phyloP scores from a whole-genome alignment of 208 protist species.

The Leishmania amazonensis region DNA sequence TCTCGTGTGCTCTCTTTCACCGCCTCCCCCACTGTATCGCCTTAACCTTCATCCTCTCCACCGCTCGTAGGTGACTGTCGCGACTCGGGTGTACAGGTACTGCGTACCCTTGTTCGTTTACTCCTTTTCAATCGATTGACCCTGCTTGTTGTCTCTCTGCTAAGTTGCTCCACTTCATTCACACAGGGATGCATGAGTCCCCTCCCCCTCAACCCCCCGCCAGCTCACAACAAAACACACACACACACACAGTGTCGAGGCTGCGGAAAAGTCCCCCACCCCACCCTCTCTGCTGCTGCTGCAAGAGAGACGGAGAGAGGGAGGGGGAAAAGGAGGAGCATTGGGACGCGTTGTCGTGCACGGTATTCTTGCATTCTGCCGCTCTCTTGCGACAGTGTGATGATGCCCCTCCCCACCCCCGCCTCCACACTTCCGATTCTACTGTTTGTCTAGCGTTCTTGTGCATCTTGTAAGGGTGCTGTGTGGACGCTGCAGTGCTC shows the following conservation, averaged over 20 bases:
- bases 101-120: not conserved
- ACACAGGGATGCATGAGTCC: not conserved
- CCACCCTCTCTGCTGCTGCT: not conserved
- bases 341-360: not conserved
- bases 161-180: not conserved
- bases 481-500: not conserved
- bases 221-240: not conserved
- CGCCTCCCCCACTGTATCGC: not conserved
- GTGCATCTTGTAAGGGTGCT: not conserved
- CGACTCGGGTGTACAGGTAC: not conserved
- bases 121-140: not conserved
- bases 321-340: not conserved
- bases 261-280: not conserved
- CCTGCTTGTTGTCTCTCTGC: conserved; percentile 10
- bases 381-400: not conserved
- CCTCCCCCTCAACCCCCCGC: not conserved
- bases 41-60: not conserved
- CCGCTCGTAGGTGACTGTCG: not conserved
- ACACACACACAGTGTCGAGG: not conserved
- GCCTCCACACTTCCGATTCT: not conserved
- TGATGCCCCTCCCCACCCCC: not conserved
- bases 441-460: too few relatives aligned
- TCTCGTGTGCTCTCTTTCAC: not conserved
- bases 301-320: not conserved
- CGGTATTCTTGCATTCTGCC: not conserved